Base-by-base conservation (phyloP, 805 yeast species). In the Metschnikowia borealis region DNA sequence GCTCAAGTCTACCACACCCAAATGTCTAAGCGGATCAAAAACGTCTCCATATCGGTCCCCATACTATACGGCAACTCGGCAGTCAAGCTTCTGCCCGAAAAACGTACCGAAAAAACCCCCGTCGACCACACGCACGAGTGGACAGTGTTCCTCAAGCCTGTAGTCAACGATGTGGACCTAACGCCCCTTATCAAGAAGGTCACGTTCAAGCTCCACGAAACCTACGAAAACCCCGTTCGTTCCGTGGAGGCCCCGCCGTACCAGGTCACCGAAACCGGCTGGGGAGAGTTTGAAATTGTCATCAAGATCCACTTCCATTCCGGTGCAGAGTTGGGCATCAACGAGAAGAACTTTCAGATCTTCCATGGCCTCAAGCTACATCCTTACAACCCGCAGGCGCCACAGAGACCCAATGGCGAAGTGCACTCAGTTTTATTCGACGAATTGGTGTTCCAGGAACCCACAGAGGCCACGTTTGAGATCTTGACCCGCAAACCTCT, bases 201-300 rank as follows among this genome's bases (percentile, higher is more conserved):
- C 1, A 92, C 91, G 0, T 94, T 92, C 75, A 94, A 94, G 64
- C 74, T 94, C 20, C 99, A 94, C 67, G 99, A 94, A 56, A 94
- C 99, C 0, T 94, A 92, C 61, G 85, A 84, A 18, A 88, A 84
- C 59, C 81, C 97, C 1, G 82, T 89, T n/a, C 74, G 99, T 49
- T 79, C 94, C 1, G 77, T 92, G 14, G 98, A 94, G 54, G 65
- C 74, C 31, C 97, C 98, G 1, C 99, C 99, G 0, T 94, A 86
- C 61, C 96, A 90, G 65, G 89, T 94, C 29, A 87, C 96, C 1
- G 99, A 94, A 63, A 88, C 98, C 0, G 99, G 99, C 0, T 94
- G 99, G 99, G 99, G 99, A 57, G 99, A 94, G 67, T 94, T 94
- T 68, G 99, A 94, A 62, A 86, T 94, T 54, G 81, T 87, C 35